Percentiles rank a stretch among this genome's conserved stretches.
phyloP scores from a whole-genome alignment of 768 basidiomycete species.

The Lentinula edodes region DNA sequence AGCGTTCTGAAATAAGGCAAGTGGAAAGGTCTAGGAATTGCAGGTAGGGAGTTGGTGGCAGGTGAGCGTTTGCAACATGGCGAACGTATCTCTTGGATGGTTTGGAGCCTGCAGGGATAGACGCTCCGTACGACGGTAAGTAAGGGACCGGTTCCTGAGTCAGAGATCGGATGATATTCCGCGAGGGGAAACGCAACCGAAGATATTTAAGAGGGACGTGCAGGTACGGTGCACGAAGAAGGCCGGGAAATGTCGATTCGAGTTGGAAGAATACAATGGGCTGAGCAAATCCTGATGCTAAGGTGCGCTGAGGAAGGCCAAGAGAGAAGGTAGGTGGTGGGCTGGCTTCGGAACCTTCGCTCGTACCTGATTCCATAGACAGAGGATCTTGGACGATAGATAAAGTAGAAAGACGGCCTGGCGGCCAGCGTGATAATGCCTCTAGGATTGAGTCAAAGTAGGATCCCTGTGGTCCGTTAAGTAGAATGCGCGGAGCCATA shows the following conservation, averaged over 20 bases:
- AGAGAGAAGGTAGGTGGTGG: not conserved
- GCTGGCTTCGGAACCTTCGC: slow-evolving; percentile 16
- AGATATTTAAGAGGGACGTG: slow-evolving; percentile 50
- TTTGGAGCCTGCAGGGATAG: not conserved
- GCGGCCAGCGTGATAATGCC: slow-evolving; percentile 62
- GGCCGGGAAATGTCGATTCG: slow-evolving; percentile 36
- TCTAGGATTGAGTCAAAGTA: slow-evolving; percentile 77
- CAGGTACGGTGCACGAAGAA: slow-evolving; percentile 43
- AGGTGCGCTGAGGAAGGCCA: slow-evolving; percentile 16
- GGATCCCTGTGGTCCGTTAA: slow-evolving; percentile 43
- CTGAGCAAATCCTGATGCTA: slow-evolving; percentile 56
- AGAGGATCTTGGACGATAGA: slow-evolving; percentile 67
- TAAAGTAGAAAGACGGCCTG: slow-evolving; percentile 32
- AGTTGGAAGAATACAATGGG: slow-evolving; percentile 84
- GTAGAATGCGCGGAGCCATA: not conserved
- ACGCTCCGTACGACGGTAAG: slow-evolving; percentile 2
- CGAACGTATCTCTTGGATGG: not conserved
- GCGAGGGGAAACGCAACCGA: slow-evolving; percentile 66
- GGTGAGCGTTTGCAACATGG: not conserved
- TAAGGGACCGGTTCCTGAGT: slow-evolving; percentile 18
- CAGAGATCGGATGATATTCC: slow-evolving; percentile 46
- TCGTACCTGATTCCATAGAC: not conserved
- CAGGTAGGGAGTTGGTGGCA: slow-evolving; percentile 30
- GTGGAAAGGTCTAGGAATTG: slow-evolving; percentile 74
- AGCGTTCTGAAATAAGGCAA: slow-evolving; percentile 45